Percentiles rank a stretch among this genome's conserved stretches.
Evolutionary conservation across 1,139 yeast genomes (phyloP).

Genomic region (Yamadazyma spencermartinsiae): DNA sequence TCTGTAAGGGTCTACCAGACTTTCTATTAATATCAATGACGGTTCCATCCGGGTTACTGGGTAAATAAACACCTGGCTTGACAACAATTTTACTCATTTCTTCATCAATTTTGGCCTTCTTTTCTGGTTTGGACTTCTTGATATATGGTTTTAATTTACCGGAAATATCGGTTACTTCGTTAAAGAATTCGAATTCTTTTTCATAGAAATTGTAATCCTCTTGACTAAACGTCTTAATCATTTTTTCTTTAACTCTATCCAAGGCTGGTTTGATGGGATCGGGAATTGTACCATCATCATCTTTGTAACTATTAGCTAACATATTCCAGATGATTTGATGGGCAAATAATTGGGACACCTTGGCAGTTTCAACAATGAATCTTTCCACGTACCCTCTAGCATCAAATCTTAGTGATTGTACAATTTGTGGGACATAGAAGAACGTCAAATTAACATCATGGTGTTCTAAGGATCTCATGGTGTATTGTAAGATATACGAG

Average conservation of each 20-base stretch:
- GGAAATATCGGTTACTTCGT: constrained; percentile 88
- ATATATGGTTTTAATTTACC: constrained; percentile 94
- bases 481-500: constrained; percentile 75
- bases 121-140: constrained; percentile 92
- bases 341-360: constrained; percentile 86
- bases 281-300: constrained; percentile 79
- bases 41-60: constrained; percentile 96
- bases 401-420: constrained; percentile 86
- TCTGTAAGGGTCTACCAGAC: constrained; percentile 94
- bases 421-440: constrained; percentile 97
- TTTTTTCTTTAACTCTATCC: constrained; percentile 68
- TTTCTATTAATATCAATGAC: constrained; percentile 88
- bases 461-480: constrained; percentile 85
- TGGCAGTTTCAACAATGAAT: constrained; percentile 89
- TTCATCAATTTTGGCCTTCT: constrained; percentile 93
- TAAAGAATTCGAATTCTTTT: constrained; percentile 84
- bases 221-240: constrained; percentile 61
- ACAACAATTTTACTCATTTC: constrained; percentile 85
- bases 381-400: constrained; percentile 81
- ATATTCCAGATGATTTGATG: constrained; percentile 99
- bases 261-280: constrained; percentile 82
- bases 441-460: constrained; percentile 89
- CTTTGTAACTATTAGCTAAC: constrained; percentile 89
- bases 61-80: constrained; percentile 85
- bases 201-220: constrained; percentile 70